Conservation (phyloP, 257 asterid genomes). For the Solanum piurae region DNA sequence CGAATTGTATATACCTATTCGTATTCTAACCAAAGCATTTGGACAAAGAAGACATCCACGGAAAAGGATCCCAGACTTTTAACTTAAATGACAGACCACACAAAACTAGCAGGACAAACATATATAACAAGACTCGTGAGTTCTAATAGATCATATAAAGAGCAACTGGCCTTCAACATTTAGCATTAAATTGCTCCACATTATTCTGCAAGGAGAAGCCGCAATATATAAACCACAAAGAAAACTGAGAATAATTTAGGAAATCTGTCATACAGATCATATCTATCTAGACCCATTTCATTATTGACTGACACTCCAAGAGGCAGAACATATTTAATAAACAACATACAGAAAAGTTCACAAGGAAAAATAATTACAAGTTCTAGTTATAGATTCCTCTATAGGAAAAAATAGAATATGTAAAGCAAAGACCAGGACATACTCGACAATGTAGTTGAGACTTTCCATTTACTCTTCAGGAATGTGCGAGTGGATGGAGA, state of each 20-base stretch:
- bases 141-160: neutral
- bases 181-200: neutral
- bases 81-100: neutral
- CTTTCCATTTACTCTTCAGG: slow-evolving; percentile 49
- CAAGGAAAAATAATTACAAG: neutral
- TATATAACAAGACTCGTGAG: neutral
- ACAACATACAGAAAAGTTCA: neutral
- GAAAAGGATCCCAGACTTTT: neutral
- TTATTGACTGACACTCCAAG: neutral
- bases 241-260: neutral
- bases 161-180: neutral
- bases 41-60: neutral
- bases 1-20: too few relatives aligned
- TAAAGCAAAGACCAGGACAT: slow-evolving; percentile 9
- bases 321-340: neutral
- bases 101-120: neutral
- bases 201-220: neutral
- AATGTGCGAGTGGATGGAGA: slow-evolving; percentile 34
- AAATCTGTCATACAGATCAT: neutral
- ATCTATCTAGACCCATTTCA: neutral
- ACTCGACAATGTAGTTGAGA: slow-evolving; percentile 41
- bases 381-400: neutral
- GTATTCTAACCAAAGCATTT: neutral
- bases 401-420: neutral
- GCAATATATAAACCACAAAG: neutral